These are phyloP conservation scores for Onygena corvina DNA, from an alignment of 2,329 filamentous ascomycete genomes.

Conservation along the genomic window DNA sequence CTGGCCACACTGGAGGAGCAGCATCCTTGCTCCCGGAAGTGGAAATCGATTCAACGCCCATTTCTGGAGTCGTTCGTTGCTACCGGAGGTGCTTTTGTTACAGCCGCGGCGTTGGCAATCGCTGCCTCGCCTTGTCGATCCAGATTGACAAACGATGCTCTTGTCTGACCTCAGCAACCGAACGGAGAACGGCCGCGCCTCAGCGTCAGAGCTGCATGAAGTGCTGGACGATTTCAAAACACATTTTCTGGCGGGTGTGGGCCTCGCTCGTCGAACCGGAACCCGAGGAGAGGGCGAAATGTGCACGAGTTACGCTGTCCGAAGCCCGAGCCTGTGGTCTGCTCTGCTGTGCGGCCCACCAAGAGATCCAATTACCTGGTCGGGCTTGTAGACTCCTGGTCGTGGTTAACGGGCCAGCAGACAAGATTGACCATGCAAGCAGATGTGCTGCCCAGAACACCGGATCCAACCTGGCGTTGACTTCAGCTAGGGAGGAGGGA, in stretches of 20 bases:
- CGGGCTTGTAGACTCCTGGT: conserved; percentile 5
- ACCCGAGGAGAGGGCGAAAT: not conserved
- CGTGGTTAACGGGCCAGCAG: not conserved
- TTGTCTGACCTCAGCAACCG: not conserved
- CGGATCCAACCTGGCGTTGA: conserved; percentile 5
- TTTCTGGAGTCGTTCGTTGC: not conserved
- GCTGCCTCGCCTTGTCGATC: not conserved
- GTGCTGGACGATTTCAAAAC: not conserved
- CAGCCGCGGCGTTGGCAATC: not conserved
- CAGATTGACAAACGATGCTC: too few relatives aligned
- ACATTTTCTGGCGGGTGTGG: not conserved
- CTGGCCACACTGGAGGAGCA: too few relatives aligned
- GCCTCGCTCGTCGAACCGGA: too few relatives aligned
- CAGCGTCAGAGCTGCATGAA: not conserved
- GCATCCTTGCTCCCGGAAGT: too few relatives aligned
- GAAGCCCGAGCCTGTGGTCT: not conserved
- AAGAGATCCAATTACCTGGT: not conserved
- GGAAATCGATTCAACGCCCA: conserved; percentile 1
- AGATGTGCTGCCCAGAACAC: not conserved
- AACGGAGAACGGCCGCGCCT: not conserved
- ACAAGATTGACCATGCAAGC: conserved; percentile 5
- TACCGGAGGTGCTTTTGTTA: not conserved
- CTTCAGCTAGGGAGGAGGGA: too few relatives aligned
- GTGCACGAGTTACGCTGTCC: not conserved
- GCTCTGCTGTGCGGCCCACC: not conserved